Conservation (phyloP, 768 basidiomycete species). For the Phlegmacium glaucopus region DNA sequence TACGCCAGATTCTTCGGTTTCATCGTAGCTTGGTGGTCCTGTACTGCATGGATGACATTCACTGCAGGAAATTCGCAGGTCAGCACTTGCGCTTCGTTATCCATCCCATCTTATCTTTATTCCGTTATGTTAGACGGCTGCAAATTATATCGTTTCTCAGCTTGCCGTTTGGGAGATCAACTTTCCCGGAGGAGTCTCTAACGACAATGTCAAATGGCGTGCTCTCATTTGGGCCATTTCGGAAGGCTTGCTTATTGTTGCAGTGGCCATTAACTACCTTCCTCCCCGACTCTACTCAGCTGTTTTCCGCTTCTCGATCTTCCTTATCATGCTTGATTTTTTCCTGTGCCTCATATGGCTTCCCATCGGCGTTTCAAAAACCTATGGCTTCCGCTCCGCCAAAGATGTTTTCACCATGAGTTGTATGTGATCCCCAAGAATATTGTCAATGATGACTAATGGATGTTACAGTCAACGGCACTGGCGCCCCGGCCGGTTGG, state of each 20-base stretch:
- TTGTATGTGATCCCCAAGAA: constrained; percentile 44
- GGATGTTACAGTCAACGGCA: constrained; percentile 71
- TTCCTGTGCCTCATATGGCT: constrained; percentile 88
- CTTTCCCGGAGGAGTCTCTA: constrained; percentile 76
- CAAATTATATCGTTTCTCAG: constrained; percentile 88
- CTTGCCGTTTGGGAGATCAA: constrained; percentile 74
- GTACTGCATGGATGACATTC: constrained; percentile 97
- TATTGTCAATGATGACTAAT: neutral
- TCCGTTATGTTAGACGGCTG: constrained; percentile 56
- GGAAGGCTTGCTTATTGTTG: constrained; percentile 64
- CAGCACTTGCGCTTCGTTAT: constrained; percentile 10
- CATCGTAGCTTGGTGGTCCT: constrained; percentile 90
- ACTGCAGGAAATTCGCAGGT: constrained; percentile 87
- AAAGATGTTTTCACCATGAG: constrained; percentile 81
- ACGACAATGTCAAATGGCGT: constrained; percentile 79
- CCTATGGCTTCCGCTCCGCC: constrained; percentile 85
- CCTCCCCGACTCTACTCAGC: constrained; percentile 71
- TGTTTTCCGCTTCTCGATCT: constrained; percentile 75
- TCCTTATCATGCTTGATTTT: constrained; percentile 81
- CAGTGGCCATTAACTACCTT: constrained; percentile 83
- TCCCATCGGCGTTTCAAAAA: constrained; percentile 84
- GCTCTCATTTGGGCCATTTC: constrained; percentile 82
- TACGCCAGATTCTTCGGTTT: constrained; percentile 86
- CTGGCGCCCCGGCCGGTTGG: constrained; percentile 83
- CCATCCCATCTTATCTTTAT: neutral